A percentile compares a stretch with the other conserved stretches of the same genome.
Evolutionary conservation across 139 green algal genomes (phyloP).

Genomic region (Picochlorum sp.): DNA sequence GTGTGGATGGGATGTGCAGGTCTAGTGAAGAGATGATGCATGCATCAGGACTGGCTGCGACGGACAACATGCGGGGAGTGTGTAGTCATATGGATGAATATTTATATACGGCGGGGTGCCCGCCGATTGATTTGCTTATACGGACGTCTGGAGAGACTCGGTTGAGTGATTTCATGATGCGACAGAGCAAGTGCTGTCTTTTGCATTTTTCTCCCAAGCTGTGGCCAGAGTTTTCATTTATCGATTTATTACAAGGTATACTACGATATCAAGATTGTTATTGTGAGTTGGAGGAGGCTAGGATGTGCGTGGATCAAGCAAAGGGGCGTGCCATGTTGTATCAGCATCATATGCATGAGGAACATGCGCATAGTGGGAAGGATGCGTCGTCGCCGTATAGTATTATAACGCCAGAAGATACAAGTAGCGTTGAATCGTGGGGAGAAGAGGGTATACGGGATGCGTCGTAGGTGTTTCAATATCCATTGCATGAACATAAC

Average conservation of each 20-base stretch:
- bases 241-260: conserved; percentile 52
- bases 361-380: conserved; percentile 1
- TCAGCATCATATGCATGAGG: conserved; percentile 1
- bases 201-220: conserved; percentile 67
- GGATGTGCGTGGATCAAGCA: not conserved
- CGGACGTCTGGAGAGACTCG: conserved; percentile 82
- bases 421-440: conserved; percentile 6
- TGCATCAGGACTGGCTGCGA: conserved; percentile 8
- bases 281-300: conserved; percentile 3
- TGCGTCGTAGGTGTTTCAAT: not conserved
- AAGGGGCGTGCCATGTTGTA: not conserved
- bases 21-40: conserved; percentile 21
- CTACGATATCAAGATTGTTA: conserved; percentile 43
- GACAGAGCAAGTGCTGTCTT: conserved; percentile 58
- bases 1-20: conserved; percentile 1
- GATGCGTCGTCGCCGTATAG: conserved; percentile 2
- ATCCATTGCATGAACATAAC: not conserved
- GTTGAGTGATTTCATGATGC: conserved; percentile 84
- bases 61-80: not conserved
- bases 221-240: conserved; percentile 82
- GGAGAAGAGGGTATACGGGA: not conserved
- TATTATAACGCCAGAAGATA: conserved; percentile 1
- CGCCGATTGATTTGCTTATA: conserved; percentile 76
- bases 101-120: conserved; percentile 31
- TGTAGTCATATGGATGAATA: conserved; percentile 9